These are phyloP conservation scores for Astrocystis sublimbata DNA, from an alignment of 495 filamentous ascomycete species.

Conservation along the genomic window DNA sequence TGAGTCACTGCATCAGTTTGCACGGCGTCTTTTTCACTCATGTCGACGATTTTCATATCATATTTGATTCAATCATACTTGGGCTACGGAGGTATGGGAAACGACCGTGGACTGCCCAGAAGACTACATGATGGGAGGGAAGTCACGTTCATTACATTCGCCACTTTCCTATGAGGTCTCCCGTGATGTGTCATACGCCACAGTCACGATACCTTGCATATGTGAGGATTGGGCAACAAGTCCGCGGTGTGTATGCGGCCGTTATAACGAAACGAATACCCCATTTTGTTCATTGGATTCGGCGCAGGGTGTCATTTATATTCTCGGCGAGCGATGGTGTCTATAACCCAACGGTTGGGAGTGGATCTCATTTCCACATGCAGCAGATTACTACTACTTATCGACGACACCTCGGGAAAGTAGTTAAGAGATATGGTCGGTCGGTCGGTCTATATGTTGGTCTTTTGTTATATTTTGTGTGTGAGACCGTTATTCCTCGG, in stretches of 20 bases:
- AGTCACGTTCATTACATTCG: neutral
- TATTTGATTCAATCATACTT: neutral
- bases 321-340: neutral
- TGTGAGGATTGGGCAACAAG: neutral
- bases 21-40: neutral
- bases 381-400: slow-evolving; percentile 10
- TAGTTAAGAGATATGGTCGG: neutral
- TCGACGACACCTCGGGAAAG: slow-evolving; percentile 9
- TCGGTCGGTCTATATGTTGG: neutral
- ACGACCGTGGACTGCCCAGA: neutral
- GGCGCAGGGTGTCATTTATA: slow-evolving; percentile 11
- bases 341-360: neutral
- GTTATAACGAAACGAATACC: neutral
- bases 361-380: slow-evolving; percentile 2
- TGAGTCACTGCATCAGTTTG: neutral
- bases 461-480: too few species aligned
- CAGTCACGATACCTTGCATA: neutral
- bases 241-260: neutral
- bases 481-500: neutral
- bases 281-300: neutral
- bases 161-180: neutral
- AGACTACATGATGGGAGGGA: neutral
- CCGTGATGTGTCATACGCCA: slow-evolving; percentile 1
- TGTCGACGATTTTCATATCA: neutral
- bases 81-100: neutral